A percentile compares a stretch with the other conserved stretches of the same genome.
These are phyloP conservation scores for Flaveria sonorensis DNA, from an alignment of 129 eudicot species.

Conservation along the genomic window DNA sequence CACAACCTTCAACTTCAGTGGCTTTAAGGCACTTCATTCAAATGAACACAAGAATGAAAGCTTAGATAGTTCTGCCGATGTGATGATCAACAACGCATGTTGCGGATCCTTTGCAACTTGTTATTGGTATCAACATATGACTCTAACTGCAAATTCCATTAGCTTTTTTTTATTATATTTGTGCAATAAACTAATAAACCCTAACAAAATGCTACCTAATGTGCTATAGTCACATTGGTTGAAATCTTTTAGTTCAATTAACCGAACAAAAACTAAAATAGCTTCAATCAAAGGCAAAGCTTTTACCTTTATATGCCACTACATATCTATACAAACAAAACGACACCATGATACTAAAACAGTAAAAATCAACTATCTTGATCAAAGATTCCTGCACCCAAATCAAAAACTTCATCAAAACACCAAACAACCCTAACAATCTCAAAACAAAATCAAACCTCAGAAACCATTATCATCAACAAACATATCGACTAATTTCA, in stretches of 20 bases:
- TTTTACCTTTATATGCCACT: constrained; percentile 2
- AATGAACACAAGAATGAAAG: background rate
- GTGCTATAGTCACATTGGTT: background rate
- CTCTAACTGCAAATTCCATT: background rate
- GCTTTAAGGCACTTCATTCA: background rate
- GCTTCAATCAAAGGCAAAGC: constrained; percentile 24
- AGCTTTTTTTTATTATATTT: background rate
- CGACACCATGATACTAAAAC: constrained; percentile 24
- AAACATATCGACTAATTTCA: background rate
- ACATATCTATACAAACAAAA: background rate
- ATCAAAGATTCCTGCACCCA: constrained; percentile 25
- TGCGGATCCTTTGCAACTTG: too few species aligned
- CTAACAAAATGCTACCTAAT: background rate
- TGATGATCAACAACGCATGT: too few species aligned
- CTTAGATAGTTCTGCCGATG: background rate
- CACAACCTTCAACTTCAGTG: background rate
- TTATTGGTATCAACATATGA: background rate
- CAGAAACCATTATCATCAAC: constrained; percentile 7
- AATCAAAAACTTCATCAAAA: background rate
- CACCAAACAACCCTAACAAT: constrained; percentile 7
- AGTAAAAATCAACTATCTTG: constrained; percentile 8
- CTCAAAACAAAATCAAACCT: background rate
- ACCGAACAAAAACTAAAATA: background rate
- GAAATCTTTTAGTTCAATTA: background rate
- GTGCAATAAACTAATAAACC: too few species aligned